A percentile compares a stretch with the other conserved stretches of the same genome.
Conservation (phyloP, 176 grass and related monocot genomes). For the Zea mays region Zm-B73-REFERENCE-NAM-5.0 NC_050099.1:139053001-139053500, state of each 20-base stretch:
- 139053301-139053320: background rate
- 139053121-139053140: background rate
- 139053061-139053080: constrained; percentile 60
- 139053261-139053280: background rate
- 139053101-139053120: constrained; percentile 23
- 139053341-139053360: background rate
- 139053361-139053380: background rate
- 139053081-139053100: constrained; percentile 63
- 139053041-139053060: constrained; percentile 40
- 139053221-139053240: background rate
- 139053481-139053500: constrained; percentile 12
- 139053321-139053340: background rate
- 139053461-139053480: constrained; percentile 6
- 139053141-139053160: constrained; percentile 28
- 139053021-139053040: constrained; percentile 22
- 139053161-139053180: background rate
- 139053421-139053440: background rate
- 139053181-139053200: background rate
- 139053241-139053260: background rate
- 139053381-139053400: background rate
- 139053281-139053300: background rate
- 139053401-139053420: background rate
- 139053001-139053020: constrained; percentile 46
- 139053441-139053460: constrained; percentile 19
- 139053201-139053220: background rate